phyloP scores from a whole-genome alignment of 2,329 filamentous ascomycete species.

The Ustilaginoidea virens region DNA sequence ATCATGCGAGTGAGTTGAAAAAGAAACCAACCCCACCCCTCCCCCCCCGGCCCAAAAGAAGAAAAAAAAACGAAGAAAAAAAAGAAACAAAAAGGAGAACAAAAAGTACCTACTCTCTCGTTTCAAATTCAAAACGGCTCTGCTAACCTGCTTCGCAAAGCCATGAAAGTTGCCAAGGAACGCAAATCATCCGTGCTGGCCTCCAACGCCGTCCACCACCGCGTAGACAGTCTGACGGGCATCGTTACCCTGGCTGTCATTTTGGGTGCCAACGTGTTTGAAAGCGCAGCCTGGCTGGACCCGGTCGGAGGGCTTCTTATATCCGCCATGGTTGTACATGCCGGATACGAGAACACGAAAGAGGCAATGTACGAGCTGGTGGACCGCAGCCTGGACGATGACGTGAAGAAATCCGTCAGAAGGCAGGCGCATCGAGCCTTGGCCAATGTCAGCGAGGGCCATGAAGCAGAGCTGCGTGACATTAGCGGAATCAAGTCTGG shows the following conservation, averaged over 20 bases:
- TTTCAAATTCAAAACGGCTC: too few relatives aligned
- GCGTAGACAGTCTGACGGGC: conserved; percentile 87
- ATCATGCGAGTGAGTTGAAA: conserved; percentile 87
- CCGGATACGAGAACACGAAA: conserved; percentile 73
- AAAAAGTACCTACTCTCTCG: too few relatives aligned
- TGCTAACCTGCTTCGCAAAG: conserved; percentile 26
- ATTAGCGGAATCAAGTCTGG: conserved; percentile 88
- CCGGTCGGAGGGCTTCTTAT: conserved; percentile 87
- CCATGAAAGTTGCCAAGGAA: conserved; percentile 88
- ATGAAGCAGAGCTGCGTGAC: conserved; percentile 55
- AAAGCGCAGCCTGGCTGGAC: conserved; percentile 82
- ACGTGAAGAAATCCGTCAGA: conserved; percentile 59
- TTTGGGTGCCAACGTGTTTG: conserved; percentile 72
- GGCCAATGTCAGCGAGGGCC: conserved; percentile 32
- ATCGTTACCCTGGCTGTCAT: conserved; percentile 86
- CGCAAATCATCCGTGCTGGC: conserved; percentile 91
- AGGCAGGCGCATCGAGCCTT: conserved; percentile 49
- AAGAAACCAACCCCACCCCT: too few relatives aligned
- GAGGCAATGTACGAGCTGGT: conserved; percentile 74
- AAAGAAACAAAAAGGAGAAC: too few relatives aligned
- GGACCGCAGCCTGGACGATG: conserved; percentile 77
- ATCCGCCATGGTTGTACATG: conserved; percentile 82
- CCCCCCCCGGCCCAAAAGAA: too few relatives aligned
- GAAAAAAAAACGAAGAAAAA: too few relatives aligned
- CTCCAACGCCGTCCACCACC: conserved; percentile 92